Conservation (phyloP, 1,284 basidiomycete genomes). For the Bjerkandera adusta region DNA sequence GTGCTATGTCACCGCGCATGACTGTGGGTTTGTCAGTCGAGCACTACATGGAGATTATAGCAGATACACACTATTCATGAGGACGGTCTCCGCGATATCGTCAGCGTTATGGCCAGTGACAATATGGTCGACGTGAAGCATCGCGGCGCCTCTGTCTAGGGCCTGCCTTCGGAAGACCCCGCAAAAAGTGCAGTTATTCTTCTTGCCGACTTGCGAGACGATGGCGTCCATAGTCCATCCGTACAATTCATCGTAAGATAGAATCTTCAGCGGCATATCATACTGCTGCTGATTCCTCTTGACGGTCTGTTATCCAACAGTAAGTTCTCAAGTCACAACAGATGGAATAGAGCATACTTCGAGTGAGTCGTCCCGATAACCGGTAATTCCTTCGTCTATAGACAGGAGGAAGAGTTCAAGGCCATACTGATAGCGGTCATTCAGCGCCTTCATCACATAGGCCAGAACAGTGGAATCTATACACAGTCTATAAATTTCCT, state of each 20-base stretch:
- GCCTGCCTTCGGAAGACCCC: conserved; percentile 97
- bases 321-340: neutral
- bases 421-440: conserved; percentile 92
- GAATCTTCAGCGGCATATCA: conserved; percentile 91
- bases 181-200: conserved; percentile 99
- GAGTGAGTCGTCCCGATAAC: conserved; percentile 96
- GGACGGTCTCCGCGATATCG: conserved; percentile 96
- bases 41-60: neutral
- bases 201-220: conserved; percentile 91
- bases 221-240: conserved; percentile 99
- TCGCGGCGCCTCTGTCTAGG: conserved; percentile 89
- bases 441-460: conserved; percentile 94
- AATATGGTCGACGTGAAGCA: conserved; percentile 93
- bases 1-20: conserved; percentile 95
- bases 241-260: conserved; percentile 95
- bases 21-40: conserved; percentile 49
- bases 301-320: conserved; percentile 70
- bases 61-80: conserved; percentile 89
- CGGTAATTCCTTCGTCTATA: conserved; percentile 98
- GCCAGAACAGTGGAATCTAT: conserved; percentile 97
- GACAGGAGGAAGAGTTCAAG: conserved; percentile 91
- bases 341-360: conserved; percentile 55
- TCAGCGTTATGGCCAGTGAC: conserved; percentile 99
- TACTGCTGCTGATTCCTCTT: conserved; percentile 98
- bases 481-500: neutral